A percentile compares a stretch with the other conserved stretches of the same genome.
Evolutionary conservation across 805 yeast genomes (phyloP).

Genomic region (Kodamaea kakaduensis): DNA sequence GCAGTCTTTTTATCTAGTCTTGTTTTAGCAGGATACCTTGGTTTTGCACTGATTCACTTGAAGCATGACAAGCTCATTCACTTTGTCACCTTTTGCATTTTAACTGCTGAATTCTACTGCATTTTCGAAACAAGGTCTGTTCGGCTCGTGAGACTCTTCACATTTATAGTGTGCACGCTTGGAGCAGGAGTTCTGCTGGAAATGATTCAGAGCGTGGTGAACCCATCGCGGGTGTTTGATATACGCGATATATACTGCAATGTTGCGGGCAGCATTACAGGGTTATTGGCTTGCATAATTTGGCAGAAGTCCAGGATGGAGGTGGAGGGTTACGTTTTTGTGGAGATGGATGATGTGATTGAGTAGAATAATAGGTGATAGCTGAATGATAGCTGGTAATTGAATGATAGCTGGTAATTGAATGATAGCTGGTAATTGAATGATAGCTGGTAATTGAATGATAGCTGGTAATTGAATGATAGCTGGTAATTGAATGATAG

Average conservation of each 20-base stretch:
- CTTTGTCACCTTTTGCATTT: conserved; percentile 41
- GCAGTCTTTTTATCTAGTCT: conserved; percentile 27
- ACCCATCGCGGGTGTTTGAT: conserved; percentile 49
- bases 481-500: too few species aligned
- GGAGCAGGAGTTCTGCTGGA: conserved; percentile 50
- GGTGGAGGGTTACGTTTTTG: conserved; percentile 5
- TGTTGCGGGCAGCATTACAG: conserved; percentile 28
- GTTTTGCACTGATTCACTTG: conserved; percentile 46
- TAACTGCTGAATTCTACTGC: conserved; percentile 48
- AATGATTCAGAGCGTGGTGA: conserved; percentile 42
- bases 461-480: too few species aligned
- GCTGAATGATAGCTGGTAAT: too few species aligned
- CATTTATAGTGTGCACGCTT: conserved; percentile 43
- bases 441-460: too few species aligned
- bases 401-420: too few species aligned
- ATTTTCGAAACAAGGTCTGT: conserved; percentile 32
- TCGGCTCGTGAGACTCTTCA: conserved; percentile 5
- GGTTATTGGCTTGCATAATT: conserved; percentile 15
- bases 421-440: too few species aligned
- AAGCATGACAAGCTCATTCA: conserved; percentile 52
- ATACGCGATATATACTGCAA: conserved; percentile 40
- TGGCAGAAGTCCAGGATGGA: neutral
- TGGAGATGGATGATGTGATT: conserved; percentile 5
- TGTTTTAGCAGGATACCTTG: conserved; percentile 40
- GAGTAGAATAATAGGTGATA: too few species aligned